phyloP scores from a whole-genome alignment of 176 grass and related monocot species.

The Oryza nivara region DNA sequence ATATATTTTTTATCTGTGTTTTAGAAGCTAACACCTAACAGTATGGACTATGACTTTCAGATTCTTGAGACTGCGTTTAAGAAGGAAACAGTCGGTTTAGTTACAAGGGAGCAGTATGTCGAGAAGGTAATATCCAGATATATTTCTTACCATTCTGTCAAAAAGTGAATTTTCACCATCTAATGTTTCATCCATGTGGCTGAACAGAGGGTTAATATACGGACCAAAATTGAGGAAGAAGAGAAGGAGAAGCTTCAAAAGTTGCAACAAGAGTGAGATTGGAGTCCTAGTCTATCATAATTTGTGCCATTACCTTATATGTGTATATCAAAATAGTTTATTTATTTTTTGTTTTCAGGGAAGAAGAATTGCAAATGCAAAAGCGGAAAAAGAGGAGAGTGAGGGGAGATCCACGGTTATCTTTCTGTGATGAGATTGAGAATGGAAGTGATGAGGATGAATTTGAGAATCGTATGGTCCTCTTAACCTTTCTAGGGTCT shows the following conservation, averaged over 20 bases:
- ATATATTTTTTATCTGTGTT: neutral
- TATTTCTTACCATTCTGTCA: neutral
- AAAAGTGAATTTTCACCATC: neutral
- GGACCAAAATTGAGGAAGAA: conserved; percentile 93
- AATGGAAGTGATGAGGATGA: conserved; percentile 93
- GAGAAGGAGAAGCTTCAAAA: conserved; percentile 99
- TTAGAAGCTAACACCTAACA: conserved; percentile 20
- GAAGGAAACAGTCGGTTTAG: conserved; percentile 97
- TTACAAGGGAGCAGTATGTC: conserved; percentile 98
- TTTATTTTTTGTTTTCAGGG: conserved; percentile 54
- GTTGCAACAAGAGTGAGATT: conserved; percentile 79
- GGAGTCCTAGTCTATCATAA: neutral
- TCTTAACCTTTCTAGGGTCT: conserved; percentile 13
- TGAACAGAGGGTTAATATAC: conserved; percentile 85
- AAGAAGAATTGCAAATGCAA: conserved; percentile 89
- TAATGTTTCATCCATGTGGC: conserved; percentile 14
- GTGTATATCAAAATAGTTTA: conserved; percentile 16
- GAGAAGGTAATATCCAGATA: conserved; percentile 73
- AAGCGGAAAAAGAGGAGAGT: conserved; percentile 97
- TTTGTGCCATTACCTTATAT: neutral
- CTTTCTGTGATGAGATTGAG: conserved; percentile 83
- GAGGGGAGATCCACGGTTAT: conserved; percentile 82
- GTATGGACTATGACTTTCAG: conserved; percentile 43
- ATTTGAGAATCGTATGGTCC: conserved; percentile 64
- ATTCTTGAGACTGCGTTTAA: conserved; percentile 99